These are phyloP conservation scores for Rhodomyrtus psidioides DNA, from an alignment of 441 rosid species.

Conservation along the genomic window DNA sequence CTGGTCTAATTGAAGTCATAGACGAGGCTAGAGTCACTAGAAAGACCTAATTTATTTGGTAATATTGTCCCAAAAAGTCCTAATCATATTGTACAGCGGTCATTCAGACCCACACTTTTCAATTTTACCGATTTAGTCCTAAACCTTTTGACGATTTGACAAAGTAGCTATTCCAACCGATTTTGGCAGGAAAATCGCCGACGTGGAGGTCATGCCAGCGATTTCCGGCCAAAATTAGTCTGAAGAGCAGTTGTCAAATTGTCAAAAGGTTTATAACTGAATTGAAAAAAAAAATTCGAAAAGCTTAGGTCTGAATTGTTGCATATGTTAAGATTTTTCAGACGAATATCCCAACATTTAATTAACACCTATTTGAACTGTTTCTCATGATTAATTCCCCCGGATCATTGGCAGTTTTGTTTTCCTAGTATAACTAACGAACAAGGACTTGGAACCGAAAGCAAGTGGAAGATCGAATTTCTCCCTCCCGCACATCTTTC, in stretches of 20 bases:
- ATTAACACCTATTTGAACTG: not conserved
- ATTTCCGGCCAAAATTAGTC: not conserved
- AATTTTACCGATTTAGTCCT: no score
- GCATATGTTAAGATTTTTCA: no score
- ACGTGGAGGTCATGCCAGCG: not conserved
- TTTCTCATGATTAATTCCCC: not conserved
- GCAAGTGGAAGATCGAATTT: no score
- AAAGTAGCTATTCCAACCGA: fast-evolving
- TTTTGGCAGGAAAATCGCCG: fast-evolving
- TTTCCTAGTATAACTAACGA: not conserved
- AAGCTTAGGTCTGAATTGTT: not conserved
- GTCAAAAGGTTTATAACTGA: not conserved
- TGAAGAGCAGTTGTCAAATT: not conserved
- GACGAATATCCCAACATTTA: not conserved
- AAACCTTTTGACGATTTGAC: not conserved
- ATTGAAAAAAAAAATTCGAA: no score
- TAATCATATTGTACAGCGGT: not conserved
- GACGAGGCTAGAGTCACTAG: not conserved
- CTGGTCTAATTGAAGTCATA: not conserved
- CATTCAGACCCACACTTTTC: no score
- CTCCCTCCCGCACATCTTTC: not conserved
- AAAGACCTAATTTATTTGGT: not conserved
- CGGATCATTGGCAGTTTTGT: not conserved
- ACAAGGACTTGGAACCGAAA: not conserved
- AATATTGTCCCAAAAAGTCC: not conserved